Evolutionary conservation across 495 filamentous ascomycete genomes (phyloP), one percentile per base, ranked within the genome.

Genomic region (Trichoderma erinaceum): DNA sequence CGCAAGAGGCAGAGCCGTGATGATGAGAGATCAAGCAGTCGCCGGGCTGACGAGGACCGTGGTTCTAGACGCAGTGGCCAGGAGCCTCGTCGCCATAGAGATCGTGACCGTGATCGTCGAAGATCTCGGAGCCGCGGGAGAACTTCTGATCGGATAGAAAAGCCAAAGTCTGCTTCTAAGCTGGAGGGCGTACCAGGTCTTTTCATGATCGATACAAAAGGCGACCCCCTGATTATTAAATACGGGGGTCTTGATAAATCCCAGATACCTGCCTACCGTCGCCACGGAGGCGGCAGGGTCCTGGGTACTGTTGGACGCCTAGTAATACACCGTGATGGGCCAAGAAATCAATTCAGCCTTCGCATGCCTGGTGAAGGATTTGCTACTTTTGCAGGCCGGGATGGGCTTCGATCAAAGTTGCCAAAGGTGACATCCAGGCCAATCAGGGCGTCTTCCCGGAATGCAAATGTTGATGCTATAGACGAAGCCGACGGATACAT

Each of bases 161-260:
- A 50, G 41, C 32, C 32, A 10, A 48, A 66, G 16, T 16, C 27
- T 61, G 27, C 11, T 32, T 32, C 65, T 8, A 66, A 66, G 65
- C 18, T 18, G 4, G 32, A 65, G 35, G 35, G 63, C 18, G 63
- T 66, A 11, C 44, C 46, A 16, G 38, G 18, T 75, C 29, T 61
- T 13, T 82, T 78, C 69, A 67, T 75, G 38, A 50, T 77, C 43
- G 81, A 83, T 72, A 81, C 72, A 50, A 71, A 73, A 69, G 81
- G 81, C 5, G 81, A 83, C 41, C 71, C 76, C 63, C 74, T 83
- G 46, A 80, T 83, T 41, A 46, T 75, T 25, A 74, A 74, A 27
- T 83, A 81, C 70, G 80, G 80, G 4, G 70, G 71, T 43, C 78
- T 77, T 67, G 78, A 83, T 46, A 78, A 75, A 41, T 75, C 75